These are phyloP conservation scores for Rubroshorea leprosula DNA, from an alignment of 345 rosid species.

Conservation along the genomic window DNA sequence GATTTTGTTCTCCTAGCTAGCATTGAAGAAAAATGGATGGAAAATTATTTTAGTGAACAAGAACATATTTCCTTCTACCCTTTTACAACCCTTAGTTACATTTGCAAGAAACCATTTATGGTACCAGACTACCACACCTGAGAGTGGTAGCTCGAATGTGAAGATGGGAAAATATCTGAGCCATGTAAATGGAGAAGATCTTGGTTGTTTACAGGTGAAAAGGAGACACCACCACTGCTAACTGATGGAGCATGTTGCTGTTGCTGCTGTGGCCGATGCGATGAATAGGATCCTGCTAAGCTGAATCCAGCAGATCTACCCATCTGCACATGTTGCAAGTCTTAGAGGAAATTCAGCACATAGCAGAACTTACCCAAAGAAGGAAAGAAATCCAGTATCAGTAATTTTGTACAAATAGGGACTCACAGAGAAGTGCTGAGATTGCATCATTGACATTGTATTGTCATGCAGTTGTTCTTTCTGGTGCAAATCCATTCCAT, in stretches of 20 bases:
- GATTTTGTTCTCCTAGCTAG: slow-evolving; percentile 4
- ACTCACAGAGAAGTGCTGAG: slow-evolving; percentile 95
- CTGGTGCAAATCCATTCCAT: slow-evolving; percentile 85
- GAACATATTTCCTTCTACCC: not conserved
- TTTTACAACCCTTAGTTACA: slow-evolving; percentile 10
- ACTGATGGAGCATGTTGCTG: slow-evolving; percentile 77
- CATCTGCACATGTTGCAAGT: slow-evolving; percentile 46
- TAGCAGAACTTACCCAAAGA: not conserved
- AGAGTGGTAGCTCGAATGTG: slow-evolving; percentile 69
- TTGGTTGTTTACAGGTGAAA: slow-evolving; percentile 55
- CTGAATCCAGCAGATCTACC: slow-evolving; percentile 89
- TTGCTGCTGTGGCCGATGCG: slow-evolving; percentile 90
- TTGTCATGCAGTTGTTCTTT: slow-evolving; percentile 96
- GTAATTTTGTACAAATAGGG: slow-evolving; percentile 7
- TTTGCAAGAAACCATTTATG: slow-evolving; percentile 19
- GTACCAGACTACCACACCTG: slow-evolving; percentile 55
- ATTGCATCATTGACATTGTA: slow-evolving; percentile 92
- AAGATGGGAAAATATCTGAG: slow-evolving; percentile 74
- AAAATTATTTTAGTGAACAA: not conserved
- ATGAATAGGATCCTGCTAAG: slow-evolving; percentile 70
- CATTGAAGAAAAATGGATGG: not conserved
- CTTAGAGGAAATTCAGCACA: slow-evolving; percentile 5
- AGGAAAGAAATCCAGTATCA: slow-evolving; percentile 6
- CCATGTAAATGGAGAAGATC: slow-evolving; percentile 71
- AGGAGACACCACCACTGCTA: slow-evolving; percentile 59